Evolutionary conservation across 2,329 filamentous ascomycete species (phyloP).

Genomic region (Tolypocladium pustulatum): DNA sequence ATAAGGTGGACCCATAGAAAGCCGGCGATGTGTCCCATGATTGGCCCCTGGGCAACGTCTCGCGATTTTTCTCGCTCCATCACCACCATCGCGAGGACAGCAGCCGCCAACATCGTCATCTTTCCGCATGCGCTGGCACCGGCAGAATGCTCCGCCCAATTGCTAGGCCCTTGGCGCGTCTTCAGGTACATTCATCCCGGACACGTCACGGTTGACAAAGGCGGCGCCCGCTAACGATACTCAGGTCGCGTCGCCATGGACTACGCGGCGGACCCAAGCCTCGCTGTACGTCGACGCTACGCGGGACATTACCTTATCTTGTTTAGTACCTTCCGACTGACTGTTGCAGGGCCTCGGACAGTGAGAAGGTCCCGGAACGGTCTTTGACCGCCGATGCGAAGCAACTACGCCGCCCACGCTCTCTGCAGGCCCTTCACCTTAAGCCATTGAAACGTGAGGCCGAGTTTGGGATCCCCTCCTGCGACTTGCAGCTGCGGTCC

Average conservation of each 20-base stretch:
- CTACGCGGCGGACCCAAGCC: neutral
- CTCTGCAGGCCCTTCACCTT: conserved; percentile 78
- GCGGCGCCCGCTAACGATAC: neutral
- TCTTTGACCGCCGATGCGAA: neutral
- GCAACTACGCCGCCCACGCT: conserved; percentile 54
- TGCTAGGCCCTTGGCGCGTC: conserved; percentile 12
- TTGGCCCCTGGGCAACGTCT: neutral
- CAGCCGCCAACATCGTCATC: neutral
- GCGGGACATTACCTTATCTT: neutral
- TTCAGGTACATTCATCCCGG: conserved; percentile 10
- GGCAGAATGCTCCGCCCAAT: conserved; percentile 19
- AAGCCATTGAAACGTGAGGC: conserved; percentile 68
- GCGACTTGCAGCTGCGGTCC: conserved; percentile 86
- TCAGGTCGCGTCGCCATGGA: conserved; percentile 2
- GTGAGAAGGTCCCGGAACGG: neutral
- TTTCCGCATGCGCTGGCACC: conserved; percentile 7
- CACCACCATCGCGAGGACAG: conserved; percentile 3
- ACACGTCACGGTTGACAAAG: neutral
- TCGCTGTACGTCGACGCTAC: neutral
- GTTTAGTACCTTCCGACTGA: neutral
- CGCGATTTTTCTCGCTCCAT: neutral
- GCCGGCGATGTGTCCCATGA: neutral
- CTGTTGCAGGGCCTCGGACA: neutral
- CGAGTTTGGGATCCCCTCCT: conserved; percentile 69
- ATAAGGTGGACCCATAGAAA: neutral